Percentiles rank a stretch among this genome's conserved stretches.
Evolutionary conservation across 306 rosid species (phyloP).

Genomic region (Carpinus fangiana): DNA sequence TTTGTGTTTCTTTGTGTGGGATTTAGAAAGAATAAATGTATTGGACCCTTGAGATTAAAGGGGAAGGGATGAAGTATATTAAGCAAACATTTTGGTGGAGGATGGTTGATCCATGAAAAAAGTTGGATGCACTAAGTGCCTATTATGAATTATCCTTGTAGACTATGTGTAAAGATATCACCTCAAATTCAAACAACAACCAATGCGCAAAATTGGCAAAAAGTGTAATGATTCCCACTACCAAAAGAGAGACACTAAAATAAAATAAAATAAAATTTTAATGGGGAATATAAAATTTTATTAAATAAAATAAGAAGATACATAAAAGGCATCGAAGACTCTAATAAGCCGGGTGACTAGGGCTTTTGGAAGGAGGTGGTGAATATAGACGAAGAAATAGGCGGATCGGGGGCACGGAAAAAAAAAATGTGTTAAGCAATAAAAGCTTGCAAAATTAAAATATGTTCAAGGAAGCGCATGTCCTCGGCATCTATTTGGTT

Average conservation of each 20-base stretch:
- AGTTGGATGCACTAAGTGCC: conserved; percentile 7
- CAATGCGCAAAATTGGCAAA: background rate
- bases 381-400: too few species aligned
- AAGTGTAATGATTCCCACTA: conserved; percentile 3
- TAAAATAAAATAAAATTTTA: too few species aligned
- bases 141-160: background rate
- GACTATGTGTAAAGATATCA: conserved; percentile 13
- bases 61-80: background rate
- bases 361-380: too few species aligned
- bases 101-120: background rate
- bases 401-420: too few species aligned
- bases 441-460: too few species aligned
- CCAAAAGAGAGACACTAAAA: background rate
- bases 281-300: too few species aligned
- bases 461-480: too few species aligned
- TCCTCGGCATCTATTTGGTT: too few species aligned
- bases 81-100: background rate
- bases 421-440: too few species aligned
- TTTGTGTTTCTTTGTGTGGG: background rate
- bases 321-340: too few species aligned
- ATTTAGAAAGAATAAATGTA: background rate
- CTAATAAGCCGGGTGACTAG: too few species aligned
- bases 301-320: too few species aligned
- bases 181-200: conserved; percentile 4
- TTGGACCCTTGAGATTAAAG: background rate